phyloP scores from a whole-genome alignment of 2,329 filamentous ascomycete species.

The Xylaria sp. region DNA sequence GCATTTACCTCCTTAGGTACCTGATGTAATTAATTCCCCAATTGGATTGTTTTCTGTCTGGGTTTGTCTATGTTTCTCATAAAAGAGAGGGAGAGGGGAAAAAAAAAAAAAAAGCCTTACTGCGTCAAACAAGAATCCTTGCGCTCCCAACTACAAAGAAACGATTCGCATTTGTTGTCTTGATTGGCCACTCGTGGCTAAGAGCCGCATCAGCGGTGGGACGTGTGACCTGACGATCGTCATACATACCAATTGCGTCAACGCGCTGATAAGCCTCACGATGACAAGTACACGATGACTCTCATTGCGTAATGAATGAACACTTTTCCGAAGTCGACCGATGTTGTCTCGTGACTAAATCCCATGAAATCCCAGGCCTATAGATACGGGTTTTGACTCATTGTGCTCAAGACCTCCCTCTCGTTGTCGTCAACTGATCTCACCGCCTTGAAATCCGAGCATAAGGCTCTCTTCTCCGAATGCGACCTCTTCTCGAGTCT shows the following conservation, averaged over 20 bases:
- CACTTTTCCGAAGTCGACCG: neutral
- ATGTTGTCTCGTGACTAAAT: constrained; percentile 12
- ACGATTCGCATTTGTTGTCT: constrained; percentile 3
- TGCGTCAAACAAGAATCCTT: too few relatives aligned
- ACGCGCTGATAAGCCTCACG: neutral
- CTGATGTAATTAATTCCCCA: too few relatives aligned
- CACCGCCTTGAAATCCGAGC: too few relatives aligned
- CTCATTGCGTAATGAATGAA: neutral
- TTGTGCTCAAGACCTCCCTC: too few relatives aligned
- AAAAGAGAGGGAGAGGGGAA: too few relatives aligned
- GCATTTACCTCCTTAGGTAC: too few relatives aligned
- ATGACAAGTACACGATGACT: neutral
- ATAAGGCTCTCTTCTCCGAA: too few relatives aligned
- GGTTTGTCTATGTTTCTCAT: too few relatives aligned
- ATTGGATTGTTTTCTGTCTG: too few relatives aligned
- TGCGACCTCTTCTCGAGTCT: too few relatives aligned
- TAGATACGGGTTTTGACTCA: neutral
- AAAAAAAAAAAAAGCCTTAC: too few relatives aligned
- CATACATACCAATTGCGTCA: constrained; percentile 1
- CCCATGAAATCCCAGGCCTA: neutral
- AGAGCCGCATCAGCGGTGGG: constrained; percentile 1
- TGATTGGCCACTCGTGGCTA: neutral
- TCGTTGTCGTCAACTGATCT: neutral
- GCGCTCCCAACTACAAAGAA: neutral
- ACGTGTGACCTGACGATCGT: constrained; percentile 4